Conservation (phyloP, 2,329 filamentous ascomycete species). For the Pseudocercospora macadamiae region DNA sequence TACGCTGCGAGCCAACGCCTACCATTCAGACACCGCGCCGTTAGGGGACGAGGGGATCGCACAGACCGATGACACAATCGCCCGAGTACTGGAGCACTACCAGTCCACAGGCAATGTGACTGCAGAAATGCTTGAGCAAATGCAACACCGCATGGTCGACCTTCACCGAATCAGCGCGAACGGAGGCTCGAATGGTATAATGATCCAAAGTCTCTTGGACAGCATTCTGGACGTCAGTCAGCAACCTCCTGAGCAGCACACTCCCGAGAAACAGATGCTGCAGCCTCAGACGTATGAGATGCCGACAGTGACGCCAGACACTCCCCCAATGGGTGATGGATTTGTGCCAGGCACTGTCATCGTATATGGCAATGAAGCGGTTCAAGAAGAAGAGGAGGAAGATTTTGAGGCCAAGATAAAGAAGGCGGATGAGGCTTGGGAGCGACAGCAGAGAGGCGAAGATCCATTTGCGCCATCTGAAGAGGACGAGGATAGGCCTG, state of each 20-base stretch:
- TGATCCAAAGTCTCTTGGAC: conserved; percentile 40
- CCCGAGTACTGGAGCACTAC: conserved; percentile 35
- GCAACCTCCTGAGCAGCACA: conserved; percentile 15
- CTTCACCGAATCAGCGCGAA: conserved; percentile 37
- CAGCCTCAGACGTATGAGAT: conserved; percentile 32
- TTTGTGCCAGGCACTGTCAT: conserved; percentile 36
- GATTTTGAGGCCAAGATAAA: conserved; percentile 36
- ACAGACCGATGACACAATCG: conserved; percentile 25
- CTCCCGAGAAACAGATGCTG: conserved; percentile 25
- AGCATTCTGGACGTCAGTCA: conserved; percentile 29
- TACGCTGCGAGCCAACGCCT: conserved; percentile 27
- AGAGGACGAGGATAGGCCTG: conserved; percentile 42
- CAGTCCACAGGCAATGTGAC: conserved; percentile 35
- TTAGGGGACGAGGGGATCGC: conserved; percentile 14
- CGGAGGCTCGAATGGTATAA: conserved; percentile 39
- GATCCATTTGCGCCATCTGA: conserved; percentile 24
- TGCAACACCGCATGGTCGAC: conserved; percentile 38
- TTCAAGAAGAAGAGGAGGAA: conserved; percentile 29
- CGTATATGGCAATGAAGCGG: conserved; percentile 30
- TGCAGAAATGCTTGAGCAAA: conserved; percentile 38
- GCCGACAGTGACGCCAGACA: conserved; percentile 38
- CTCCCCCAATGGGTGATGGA: conserved; percentile 32
- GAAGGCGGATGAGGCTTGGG: conserved; percentile 39
- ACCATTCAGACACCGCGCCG: conserved; percentile 11
- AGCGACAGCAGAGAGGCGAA: conserved; percentile 34